Evolutionary conservation across 768 basidiomycete genomes (phyloP), one percentile per base, ranked within the genome.

Genomic region (Tylopilus vinaceipallidus): DNA sequence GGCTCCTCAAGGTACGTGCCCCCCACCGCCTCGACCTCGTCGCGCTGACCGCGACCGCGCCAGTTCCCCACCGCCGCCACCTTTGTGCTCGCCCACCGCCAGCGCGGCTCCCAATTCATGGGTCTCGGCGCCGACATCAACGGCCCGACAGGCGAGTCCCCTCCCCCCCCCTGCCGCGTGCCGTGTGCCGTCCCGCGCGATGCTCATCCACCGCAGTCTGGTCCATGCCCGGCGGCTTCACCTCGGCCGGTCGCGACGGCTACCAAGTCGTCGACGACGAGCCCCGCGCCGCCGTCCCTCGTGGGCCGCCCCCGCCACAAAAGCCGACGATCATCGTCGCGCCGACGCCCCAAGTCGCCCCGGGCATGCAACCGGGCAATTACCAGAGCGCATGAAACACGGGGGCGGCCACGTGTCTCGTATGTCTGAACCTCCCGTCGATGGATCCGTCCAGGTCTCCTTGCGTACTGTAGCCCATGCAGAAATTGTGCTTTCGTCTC

Each of bases 141-240:
- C 52, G 82, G 83, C 6, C 76, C 82, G 20, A 84, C 85, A 17
- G 80, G 86, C 80, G 55, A 67, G 53, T 51, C 8, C n/a, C 14
- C 14, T 16, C 16, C 19, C 23, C 19, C 14, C 14, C 6, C 17
- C 23, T 19, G n/a, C n/a, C n/a, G n/a, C n/a, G n/a, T n/a, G n/a
- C 10, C 27, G 24, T 13, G 2, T 2, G 16, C 14, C 16, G 24
- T 11, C 10, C 16, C 39, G 39, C n/a, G n/a, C n/a, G n/a, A n/a
- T 40, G 23, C 23, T 40, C 3, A 40, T 26, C 24, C 8, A 10
- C 39, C n/a, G 24, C 50, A 88, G 86, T 88, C 14, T 88, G 86
- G 86, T 79, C 84, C 17, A 88, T 88, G 86, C 86, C 86, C 4
- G 86, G 85, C 13, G 83, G 83, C 1, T 83, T 86, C 56, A 81